Evolutionary conservation across 352 stramenopile species (phyloP), one percentile per base, ranked within the genome.

Genomic region (Blastocystis sp.): DNA sequence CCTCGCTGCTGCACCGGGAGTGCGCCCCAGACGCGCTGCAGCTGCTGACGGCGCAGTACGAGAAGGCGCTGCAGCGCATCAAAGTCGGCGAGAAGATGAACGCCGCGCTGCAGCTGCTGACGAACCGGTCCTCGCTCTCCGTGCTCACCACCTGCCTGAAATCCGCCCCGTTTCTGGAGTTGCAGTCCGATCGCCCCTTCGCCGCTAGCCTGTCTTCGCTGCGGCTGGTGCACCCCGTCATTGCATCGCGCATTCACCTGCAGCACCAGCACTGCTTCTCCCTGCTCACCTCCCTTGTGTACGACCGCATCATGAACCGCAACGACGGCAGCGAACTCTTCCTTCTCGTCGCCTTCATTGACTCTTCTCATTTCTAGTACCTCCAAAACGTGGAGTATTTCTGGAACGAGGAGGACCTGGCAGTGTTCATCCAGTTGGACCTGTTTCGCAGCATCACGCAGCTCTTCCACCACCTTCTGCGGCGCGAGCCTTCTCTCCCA

Each of bases 141-240:
- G 64, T 74, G 28, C 40, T 74, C 41, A 23, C 45, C 2, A 74
- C 64, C 17, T 74, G 64, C 45, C 34, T 74, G 9, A 74, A 74
- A 45, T 74, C 23, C 40, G 10, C 41, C 1, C 21, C 21, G 7
- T 74, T 21, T 38, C 34, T 43, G 17, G 64, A 74, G 1, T 52
- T 5, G 5, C 5, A 14, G 14, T 56, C 48, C 5, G 14, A 56
- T 14, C 48, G 48, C 14, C 48, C 48, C 48, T 56, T 56, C 48
- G 5, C 14, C 48, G 48, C 5, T 7, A 56, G 48, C 48, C 5
- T 56, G 48, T 56, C 48, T 56, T 7, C 48, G 5, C 5, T 56
- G 48, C 48, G 5, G 48, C 5, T 56, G 48, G 48, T 56, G 48
- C 48, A 56, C 48, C 48, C 48, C 5, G 5, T 56, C 48, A 17